These are phyloP conservation scores for Camellia granthamiana DNA, from an alignment of 148 eudicot genomes.

Conservation along the genomic window DNA sequence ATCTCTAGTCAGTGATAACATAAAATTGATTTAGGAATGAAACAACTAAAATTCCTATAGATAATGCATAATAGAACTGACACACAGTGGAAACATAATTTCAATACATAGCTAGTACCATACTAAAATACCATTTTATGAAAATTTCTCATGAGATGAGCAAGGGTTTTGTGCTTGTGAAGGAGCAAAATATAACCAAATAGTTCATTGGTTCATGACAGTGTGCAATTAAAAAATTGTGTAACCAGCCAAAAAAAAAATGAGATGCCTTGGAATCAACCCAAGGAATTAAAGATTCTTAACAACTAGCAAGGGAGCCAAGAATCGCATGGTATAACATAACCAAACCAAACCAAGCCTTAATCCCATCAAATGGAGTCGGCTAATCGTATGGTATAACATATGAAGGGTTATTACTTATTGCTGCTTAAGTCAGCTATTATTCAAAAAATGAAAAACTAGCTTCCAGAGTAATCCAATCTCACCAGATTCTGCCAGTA, in stretches of 20 bases:
- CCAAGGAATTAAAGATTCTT: not conserved
- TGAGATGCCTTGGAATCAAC: not conserved
- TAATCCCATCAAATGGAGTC: not conserved
- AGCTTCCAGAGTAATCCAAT: not conserved
- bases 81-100: too few relatives aligned
- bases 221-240: not conserved
- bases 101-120: not conserved
- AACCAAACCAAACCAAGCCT: not conserved
- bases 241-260: not conserved
- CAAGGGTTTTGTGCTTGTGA: not conserved
- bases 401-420: not conserved
- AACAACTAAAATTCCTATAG: not conserved
- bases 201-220: not conserved
- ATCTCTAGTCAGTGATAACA: conserved; percentile 7
- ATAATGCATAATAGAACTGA: too few relatives aligned
- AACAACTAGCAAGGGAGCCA: not conserved
- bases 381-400: not conserved
- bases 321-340: not conserved
- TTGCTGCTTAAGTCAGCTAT: not conserved
- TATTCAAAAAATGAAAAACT: not conserved
- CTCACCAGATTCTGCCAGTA: conserved; percentile 97
- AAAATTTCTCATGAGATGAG: not conserved
- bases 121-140: not conserved
- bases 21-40: not conserved
- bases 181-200: not conserved